Evolutionary conservation across 225 moss, liverwort and hornwort species (phyloP), one percentile per base, ranked within the genome.

Genomic region (Neckera pumila): DNA sequence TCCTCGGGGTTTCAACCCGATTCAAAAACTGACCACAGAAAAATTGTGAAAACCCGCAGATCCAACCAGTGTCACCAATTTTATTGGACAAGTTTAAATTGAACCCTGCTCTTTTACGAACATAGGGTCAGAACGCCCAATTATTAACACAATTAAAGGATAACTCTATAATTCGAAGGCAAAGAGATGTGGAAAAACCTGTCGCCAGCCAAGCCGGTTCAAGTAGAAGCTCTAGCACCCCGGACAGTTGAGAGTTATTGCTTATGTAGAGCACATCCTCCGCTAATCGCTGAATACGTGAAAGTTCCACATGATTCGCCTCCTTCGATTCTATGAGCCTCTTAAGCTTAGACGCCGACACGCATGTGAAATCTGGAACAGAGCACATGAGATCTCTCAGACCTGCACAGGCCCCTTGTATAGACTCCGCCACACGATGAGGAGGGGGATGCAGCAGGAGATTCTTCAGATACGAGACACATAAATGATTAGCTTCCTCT

Each of bases 181-280:
- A 88, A 54, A 83, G 81, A 76, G 54, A 51, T 51, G 63, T 73
- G 83, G 36, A 62, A 31, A 43, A 64, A 94, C 94, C 94, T 89
- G 98, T 99, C 25, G 96, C 97, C 83, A 99, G 81, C 97, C 97
- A 97, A 73, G 96, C 92, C 28, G 98, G 98, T 80, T 96, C 95
- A 40, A 97, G 92, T 22, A 99, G 93, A 82, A 92, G 82, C 20
- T 92, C 94, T 87, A 99, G 84, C 49, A 96, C 87, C 30, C 40
- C 85, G 18, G 86, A 83, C 59, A 96, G 77, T 76, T 95, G 89
- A 36, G 93, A 85, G 53, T 94, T 93, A 14, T 87, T 90, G 58
- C 93, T 92, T 95, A 97, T 97, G 76, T 86, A 84, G 26, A 99
- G 91, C 58, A 99, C 94, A 89, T 99, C 97, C 67, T 97, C 94